Evolutionary conservation across 495 filamentous ascomycete species (phyloP).

Genomic region (Podospora bellae-mahoneyi): DNA sequence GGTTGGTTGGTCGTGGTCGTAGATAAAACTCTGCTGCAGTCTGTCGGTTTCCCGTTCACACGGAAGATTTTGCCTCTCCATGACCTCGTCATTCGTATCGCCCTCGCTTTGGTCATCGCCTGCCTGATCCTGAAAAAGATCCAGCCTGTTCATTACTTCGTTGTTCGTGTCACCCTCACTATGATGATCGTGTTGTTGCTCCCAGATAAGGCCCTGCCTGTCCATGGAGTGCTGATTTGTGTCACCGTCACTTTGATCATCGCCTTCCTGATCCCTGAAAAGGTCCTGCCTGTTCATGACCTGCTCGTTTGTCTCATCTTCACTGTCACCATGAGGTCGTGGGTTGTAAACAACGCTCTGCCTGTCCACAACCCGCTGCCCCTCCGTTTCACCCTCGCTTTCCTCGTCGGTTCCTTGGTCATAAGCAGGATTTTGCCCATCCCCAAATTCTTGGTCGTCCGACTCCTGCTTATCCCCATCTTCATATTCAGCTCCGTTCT

Average conservation of each 20-base stretch:
- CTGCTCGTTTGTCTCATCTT: conserved; percentile 5
- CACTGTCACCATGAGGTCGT: conserved; percentile 10
- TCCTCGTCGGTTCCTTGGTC: neutral
- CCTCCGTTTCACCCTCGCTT: neutral
- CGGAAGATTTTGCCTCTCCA: too few species aligned
- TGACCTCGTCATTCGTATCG: too few species aligned
- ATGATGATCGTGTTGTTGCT: too few species aligned
- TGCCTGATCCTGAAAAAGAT: neutral
- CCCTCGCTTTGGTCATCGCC: neutral
- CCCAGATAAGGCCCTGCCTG: too few species aligned
- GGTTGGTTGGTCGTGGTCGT: neutral
- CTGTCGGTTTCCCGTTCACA: neutral
- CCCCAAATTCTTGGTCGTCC: neutral
- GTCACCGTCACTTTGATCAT: neutral
- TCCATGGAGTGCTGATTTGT: too few species aligned
- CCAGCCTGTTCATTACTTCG: conserved; percentile 11
- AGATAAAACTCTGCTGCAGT: conserved; percentile 9
- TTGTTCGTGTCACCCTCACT: conserved; percentile 7
- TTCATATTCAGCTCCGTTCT: too few species aligned
- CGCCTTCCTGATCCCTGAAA: neutral
- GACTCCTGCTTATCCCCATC: too few species aligned
- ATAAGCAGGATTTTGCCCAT: conserved; percentile 11
- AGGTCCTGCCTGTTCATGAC: conserved; percentile 11
- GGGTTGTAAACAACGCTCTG: neutral
- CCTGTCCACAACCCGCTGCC: neutral